Evolutionary conservation across 345 rosid genomes (phyloP), one percentile per base, ranked within the genome.

Genomic region (Trapa bicornis): DNA sequence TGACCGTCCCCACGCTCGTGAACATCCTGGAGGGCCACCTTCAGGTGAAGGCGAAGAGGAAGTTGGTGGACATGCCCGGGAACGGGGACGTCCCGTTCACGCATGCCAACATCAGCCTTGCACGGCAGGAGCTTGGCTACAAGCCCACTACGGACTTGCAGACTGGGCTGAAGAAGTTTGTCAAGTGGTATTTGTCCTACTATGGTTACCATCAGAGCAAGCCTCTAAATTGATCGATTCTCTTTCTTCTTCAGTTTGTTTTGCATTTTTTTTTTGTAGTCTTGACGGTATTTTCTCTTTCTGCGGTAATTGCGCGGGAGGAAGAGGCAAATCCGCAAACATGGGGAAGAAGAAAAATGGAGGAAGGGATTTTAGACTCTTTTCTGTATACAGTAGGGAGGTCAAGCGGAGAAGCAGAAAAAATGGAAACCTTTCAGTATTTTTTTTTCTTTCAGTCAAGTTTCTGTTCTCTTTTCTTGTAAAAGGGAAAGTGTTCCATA

Each of bases 21-120:
- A 68, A 54, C 54, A 77, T 77, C 32, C 68, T 77, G 50, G 80
- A 74, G 75, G 48, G 66, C 42, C 72, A 77, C 53, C 71, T 77
- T 58, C 74, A 77, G 80, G 64, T 35, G 67, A 77, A 77, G 64
- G 80, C 80, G 61, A 74, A 71, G 73, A 65, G 64, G 75, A 71
- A 68, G 32, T 6, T 71, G 22, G 73, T 70, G 68, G 80, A 77
- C 60, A 74, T 74, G 77, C 77, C 80, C 3, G 80, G 80, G 16
- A 77, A 77, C 70, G 80, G 80, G 61, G 80, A 77, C 77, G 80
- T 77, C 22, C 80, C 80, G 45, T 76, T 72, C 70, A 76, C 79
- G 12, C 79, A 76, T 54, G 79, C 76, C 60, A 76, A 76, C 54
- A 76, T 76, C 43, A 76, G 73, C 73, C 61, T 37, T 42, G 79